These are phyloP conservation scores for Dioscorea cayenensis DNA, from an alignment of 116 monocot species.

Conservation along the genomic window DNA sequence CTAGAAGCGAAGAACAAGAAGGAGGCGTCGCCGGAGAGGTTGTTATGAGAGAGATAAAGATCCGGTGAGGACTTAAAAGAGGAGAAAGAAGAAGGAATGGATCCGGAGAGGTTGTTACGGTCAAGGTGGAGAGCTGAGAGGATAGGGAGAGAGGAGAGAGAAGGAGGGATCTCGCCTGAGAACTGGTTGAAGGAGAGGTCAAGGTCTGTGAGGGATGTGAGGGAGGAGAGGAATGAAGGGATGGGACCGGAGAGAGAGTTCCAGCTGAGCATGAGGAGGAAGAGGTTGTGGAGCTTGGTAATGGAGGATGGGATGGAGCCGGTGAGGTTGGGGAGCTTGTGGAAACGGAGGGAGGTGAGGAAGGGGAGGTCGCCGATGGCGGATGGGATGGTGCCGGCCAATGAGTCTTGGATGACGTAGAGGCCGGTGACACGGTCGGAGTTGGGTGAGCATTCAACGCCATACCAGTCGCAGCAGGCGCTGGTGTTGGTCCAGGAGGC, in stretches of 20 bases:
- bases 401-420: conserved; percentile 5
- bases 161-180: conserved; percentile 11
- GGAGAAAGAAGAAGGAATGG: conserved; percentile 12
- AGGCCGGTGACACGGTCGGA: conserved; percentile 26
- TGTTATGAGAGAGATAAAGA: conserved; percentile 17
- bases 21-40: conserved; percentile 33
- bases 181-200: conserved; percentile 6
- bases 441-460: conserved; percentile 27
- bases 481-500: conserved; percentile 20
- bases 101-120: conserved; percentile 1
- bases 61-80: background rate
- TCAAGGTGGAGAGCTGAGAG: background rate
- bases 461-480: conserved; percentile 49
- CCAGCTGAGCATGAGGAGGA: conserved; percentile 16
- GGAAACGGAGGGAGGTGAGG: conserved; percentile 1
- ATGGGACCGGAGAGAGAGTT: conserved; percentile 26
- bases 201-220: background rate
- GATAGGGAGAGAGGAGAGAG: conserved; percentile 1
- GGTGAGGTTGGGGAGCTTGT: conserved; percentile 10
- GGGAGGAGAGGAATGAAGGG: conserved; percentile 3
- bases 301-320: conserved; percentile 15
- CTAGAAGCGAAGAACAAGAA: conserved; percentile 16
- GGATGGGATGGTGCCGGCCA: conserved; percentile 1
- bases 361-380: conserved; percentile 3
- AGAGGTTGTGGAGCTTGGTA: background rate